Conservation (phyloP, 345 rosid genomes). For the Murraya koenigii region DNA sequence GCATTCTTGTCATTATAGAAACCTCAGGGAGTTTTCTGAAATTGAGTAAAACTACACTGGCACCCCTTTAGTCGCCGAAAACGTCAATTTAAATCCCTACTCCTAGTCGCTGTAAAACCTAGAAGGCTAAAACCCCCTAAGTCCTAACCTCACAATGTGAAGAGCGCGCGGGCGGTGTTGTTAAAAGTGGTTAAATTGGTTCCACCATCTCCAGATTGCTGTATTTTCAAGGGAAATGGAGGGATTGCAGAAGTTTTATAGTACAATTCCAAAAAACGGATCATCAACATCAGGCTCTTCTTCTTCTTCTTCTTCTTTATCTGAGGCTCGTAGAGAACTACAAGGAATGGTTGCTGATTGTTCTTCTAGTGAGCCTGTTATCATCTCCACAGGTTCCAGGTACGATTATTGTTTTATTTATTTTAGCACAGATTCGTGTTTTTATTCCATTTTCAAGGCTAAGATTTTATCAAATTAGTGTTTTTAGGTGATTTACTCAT, state of each 20-base stretch:
- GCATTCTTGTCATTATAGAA: not conserved
- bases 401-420: slow-evolving; percentile 4
- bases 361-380: slow-evolving; percentile 34
- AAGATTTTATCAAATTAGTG: not conserved
- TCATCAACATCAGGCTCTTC: slow-evolving; percentile 20
- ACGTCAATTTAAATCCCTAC: too few relatives aligned
- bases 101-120: not conserved
- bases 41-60: not conserved
- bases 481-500: not conserved
- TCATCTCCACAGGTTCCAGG: slow-evolving; percentile 52
- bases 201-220: not conserved
- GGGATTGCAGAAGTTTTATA: slow-evolving; percentile 38
- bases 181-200: not conserved
- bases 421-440: too few relatives aligned
- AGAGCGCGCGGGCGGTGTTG: not conserved
- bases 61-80: too few relatives aligned
- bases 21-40: not conserved
- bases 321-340: slow-evolving; percentile 23
- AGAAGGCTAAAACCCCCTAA: not conserved
- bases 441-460: too few relatives aligned
- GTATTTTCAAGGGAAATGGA: slow-evolving; percentile 35
- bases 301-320: slow-evolving; percentile 35
- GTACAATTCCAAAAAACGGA: slow-evolving; percentile 29
- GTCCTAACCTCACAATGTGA: not conserved
- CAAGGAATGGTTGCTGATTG: slow-evolving; percentile 23